Percentiles rank a stretch among this genome's conserved stretches.
phyloP scores from a whole-genome alignment of 2,329 filamentous ascomycete species.

The Pseudogymnoascus sp. region DNA sequence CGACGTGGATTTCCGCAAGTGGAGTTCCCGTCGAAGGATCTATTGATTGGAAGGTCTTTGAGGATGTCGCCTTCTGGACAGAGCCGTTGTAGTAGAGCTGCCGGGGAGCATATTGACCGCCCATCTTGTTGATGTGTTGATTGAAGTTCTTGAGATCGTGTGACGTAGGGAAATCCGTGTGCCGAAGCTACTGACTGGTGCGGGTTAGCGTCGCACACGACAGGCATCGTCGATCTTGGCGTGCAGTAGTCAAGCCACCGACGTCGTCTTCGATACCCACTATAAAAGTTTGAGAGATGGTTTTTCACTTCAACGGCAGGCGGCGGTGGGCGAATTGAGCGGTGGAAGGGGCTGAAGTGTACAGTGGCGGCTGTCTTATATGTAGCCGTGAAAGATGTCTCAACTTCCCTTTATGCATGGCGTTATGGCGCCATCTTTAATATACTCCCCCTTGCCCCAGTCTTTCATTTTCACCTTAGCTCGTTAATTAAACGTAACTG shows the following conservation, averaged over 20 bases:
- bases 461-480: not conserved
- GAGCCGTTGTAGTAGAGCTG: conserved; percentile 72
- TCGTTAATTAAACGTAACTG: conserved; percentile 1
- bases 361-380: not conserved
- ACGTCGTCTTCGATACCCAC: not conserved
- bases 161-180: not conserved
- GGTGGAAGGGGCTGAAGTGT: not conserved
- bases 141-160: conserved; percentile 1
- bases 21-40: conserved; percentile 65
- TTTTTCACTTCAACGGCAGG: not conserved
- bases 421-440: conserved; percentile 1
- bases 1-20: conserved; percentile 64
- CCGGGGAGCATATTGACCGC: conserved; percentile 39
- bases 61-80: conserved; percentile 52
- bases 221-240: not conserved
- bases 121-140: conserved; percentile 18
- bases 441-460: not conserved
- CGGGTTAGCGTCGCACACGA: not conserved
- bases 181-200: not conserved
- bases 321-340: not conserved
- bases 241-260: conserved; percentile 1
- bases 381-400: not conserved
- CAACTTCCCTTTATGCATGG: conserved; percentile 2
- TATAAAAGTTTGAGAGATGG: not conserved
- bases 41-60: conserved; percentile 61